Evolutionary conservation across 495 filamentous ascomycete species (phyloP).

Genomic region (Articulospora tetracladia): DNA sequence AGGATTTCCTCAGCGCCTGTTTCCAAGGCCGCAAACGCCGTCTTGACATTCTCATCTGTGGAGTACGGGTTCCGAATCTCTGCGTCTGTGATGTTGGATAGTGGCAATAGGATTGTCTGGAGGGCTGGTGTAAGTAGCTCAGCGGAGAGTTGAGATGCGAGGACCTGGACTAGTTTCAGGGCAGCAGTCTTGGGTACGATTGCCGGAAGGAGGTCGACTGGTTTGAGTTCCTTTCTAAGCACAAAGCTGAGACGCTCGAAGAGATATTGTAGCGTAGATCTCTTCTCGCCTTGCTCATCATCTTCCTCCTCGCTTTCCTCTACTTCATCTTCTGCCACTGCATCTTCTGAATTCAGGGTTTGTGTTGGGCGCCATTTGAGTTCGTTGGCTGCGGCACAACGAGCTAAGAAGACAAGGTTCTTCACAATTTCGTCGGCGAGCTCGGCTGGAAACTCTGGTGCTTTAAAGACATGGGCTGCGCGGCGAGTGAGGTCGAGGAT

Average conservation of each 20-base stretch:
- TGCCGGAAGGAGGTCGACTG: conserved; percentile 54
- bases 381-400: conserved; percentile 61
- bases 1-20: conserved; percentile 68
- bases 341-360: conserved; percentile 40
- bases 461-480: conserved; percentile 62
- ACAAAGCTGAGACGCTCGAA: conserved; percentile 71
- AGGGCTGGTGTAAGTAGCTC: conserved; percentile 57
- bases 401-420: conserved; percentile 72
- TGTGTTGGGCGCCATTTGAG: conserved; percentile 47
- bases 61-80: conserved; percentile 66
- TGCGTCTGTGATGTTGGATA: conserved; percentile 80
- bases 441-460: conserved; percentile 59
- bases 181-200: conserved; percentile 66
- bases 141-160: conserved; percentile 50
- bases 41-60: conserved; percentile 60
- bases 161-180: conserved; percentile 64
- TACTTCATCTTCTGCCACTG: conserved; percentile 26
- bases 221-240: conserved; percentile 69
- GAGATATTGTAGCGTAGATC: conserved; percentile 64
- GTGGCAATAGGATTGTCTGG: conserved; percentile 66
- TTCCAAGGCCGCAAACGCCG: conserved; percentile 61
- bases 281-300: conserved; percentile 23
- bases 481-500: conserved; percentile 63
- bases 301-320: conserved; percentile 31
- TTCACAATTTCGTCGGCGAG: conserved; percentile 69